These are phyloP conservation scores for Spathaspora boniae DNA, from an alignment of 805 yeast genomes.

Conservation along the genomic window DNA sequence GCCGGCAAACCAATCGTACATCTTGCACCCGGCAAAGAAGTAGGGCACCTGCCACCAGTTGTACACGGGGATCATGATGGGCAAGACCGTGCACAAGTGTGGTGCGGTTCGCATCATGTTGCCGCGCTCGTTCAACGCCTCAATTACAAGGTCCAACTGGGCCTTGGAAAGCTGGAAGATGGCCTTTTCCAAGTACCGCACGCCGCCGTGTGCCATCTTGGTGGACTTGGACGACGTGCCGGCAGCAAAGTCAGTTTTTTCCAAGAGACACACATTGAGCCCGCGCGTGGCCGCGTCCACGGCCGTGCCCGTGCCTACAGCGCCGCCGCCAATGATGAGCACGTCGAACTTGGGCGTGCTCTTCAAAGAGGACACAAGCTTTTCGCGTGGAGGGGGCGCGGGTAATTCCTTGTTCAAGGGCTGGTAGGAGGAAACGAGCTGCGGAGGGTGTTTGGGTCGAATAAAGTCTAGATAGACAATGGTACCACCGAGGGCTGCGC, in stretches of 20 bases:
- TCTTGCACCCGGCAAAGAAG: slow-evolving; percentile 85
- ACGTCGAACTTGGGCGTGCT: slow-evolving; percentile 60
- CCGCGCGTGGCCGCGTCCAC: slow-evolving; percentile 91
- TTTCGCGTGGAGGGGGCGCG: slow-evolving; percentile 55
- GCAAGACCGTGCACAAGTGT: slow-evolving; percentile 79
- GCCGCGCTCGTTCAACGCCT: slow-evolving; percentile 39
- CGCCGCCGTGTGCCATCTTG: slow-evolving; percentile 97
- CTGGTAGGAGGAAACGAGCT: slow-evolving; percentile 25
- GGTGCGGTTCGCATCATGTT: slow-evolving; percentile 89
- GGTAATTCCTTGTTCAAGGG: slow-evolving; percentile 45
- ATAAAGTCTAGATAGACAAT: slow-evolving; percentile 40
- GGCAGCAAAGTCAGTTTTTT: slow-evolving; percentile 84
- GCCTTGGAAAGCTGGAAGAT: slow-evolving; percentile 87
- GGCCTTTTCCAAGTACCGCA: slow-evolving; percentile 91
- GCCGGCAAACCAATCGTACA: slow-evolving; percentile 93
- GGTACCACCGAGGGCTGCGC: slow-evolving; percentile 33
- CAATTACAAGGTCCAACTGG: slow-evolving; percentile 46
- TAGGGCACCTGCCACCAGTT: slow-evolving; percentile 95
- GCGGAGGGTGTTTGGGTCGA: slow-evolving; percentile 29
- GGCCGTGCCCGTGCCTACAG: slow-evolving; percentile 92
- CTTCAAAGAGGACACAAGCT: slow-evolving; percentile 46
- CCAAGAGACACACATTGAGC: slow-evolving; percentile 80
- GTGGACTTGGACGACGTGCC: slow-evolving; percentile 94
- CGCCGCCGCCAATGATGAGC: slow-evolving; percentile 94
- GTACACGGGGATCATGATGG: slow-evolving; percentile 95